Conservation (phyloP, 805 yeast genomes). For the Wickerhamiella brachini region DNA sequence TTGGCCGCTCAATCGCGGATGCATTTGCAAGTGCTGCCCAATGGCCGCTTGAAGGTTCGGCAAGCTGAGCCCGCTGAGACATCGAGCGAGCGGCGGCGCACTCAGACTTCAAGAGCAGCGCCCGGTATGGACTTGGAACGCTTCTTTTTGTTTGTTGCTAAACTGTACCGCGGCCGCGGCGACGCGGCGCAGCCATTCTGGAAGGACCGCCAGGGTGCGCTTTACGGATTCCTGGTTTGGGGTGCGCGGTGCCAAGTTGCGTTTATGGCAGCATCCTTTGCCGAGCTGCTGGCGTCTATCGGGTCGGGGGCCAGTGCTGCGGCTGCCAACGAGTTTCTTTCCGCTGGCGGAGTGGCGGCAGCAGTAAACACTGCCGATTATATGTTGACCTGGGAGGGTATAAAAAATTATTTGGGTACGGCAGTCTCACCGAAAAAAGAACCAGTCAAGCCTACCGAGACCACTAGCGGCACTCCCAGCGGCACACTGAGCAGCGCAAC, state of each 20-base stretch:
- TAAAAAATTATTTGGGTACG: slow-evolving; percentile 1
- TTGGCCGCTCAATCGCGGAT: neutral
- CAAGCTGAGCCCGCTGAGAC: neutral
- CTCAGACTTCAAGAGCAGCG: slow-evolving; percentile 31
- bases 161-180: slow-evolving; percentile 50
- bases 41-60: neutral
- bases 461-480: too few relatives aligned
- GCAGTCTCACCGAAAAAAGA: neutral
- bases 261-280: slow-evolving; percentile 67
- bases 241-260: slow-evolving; percentile 63
- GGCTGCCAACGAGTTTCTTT: slow-evolving; percentile 7
- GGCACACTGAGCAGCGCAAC: neutral
- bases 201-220: slow-evolving; percentile 49
- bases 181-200: slow-evolving; percentile 47
- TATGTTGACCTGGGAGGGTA: slow-evolving; percentile 20
- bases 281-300: slow-evolving; percentile 64
- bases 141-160: slow-evolving; percentile 63
- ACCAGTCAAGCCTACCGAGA: too few relatives aligned
- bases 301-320: slow-evolving; percentile 46
- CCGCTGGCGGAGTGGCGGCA: neutral
- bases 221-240: slow-evolving; percentile 79
- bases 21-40: neutral
- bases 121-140: slow-evolving; percentile 78
- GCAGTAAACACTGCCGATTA: slow-evolving; percentile 31
- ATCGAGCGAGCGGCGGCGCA: slow-evolving; percentile 1